phyloP scores from a whole-genome alignment of 495 filamentous ascomycete genomes.

The Penicillium robsamsonii region DNA sequence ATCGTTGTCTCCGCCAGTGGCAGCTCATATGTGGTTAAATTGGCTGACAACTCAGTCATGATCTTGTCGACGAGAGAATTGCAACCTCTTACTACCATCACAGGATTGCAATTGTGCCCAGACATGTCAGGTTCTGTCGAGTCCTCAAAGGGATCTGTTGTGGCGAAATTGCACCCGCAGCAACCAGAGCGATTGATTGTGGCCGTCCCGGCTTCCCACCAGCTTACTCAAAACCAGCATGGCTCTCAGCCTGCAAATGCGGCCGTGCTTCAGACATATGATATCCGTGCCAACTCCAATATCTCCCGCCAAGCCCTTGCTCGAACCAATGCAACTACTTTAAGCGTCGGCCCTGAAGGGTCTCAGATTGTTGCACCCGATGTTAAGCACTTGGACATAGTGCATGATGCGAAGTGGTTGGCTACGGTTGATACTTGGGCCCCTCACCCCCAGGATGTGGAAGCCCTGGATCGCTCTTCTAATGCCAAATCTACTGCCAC shows the following conservation, averaged over 20 bases:
- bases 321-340: constrained; percentile 78
- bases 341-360: constrained; percentile 69
- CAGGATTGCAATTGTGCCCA: constrained; percentile 67
- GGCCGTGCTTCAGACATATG: constrained; percentile 77
- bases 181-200: constrained; percentile 58
- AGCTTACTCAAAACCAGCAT: constrained; percentile 34
- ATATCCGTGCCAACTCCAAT: constrained; percentile 68
- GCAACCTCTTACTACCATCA: constrained; percentile 72
- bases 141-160: constrained; percentile 19
- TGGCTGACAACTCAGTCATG: constrained; percentile 89
- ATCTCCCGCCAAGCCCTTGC: constrained; percentile 82
- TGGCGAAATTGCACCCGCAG: constrained; percentile 51
- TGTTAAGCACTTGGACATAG: constrained; percentile 68
- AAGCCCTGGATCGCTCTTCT: constrained; percentile 39
- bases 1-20: constrained; percentile 78
- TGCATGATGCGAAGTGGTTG: constrained; percentile 82
- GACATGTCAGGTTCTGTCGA: constrained; percentile 17
- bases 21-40: constrained; percentile 72
- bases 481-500: constrained; percentile 18
- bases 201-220: constrained; percentile 53
- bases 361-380: constrained; percentile 69
- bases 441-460: constrained; percentile 64
- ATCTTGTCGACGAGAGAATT: constrained; percentile 86
- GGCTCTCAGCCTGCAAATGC: constrained; percentile 32
- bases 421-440: constrained; percentile 89